phyloP scores from a whole-genome alignment of 2,329 filamentous ascomycete genomes.

The Colletotrichum shisoi region DNA sequence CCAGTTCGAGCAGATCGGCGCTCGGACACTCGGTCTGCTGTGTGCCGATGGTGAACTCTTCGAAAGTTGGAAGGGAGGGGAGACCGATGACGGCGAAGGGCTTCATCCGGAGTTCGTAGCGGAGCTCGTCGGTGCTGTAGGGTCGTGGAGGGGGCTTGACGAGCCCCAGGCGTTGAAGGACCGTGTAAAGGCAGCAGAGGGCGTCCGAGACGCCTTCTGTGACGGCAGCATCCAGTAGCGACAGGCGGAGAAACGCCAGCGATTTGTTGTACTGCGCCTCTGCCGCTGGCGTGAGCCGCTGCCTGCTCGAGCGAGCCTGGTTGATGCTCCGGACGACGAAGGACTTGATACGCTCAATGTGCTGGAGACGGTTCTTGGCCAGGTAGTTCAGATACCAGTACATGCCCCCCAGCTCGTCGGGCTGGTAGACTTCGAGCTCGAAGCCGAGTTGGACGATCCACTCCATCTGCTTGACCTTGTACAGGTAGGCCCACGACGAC shows the following conservation, averaged over 20 bases:
- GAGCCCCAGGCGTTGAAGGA: constrained; percentile 66
- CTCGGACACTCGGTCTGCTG: constrained; percentile 52
- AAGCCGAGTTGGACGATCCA: constrained; percentile 91
- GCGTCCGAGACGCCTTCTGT: constrained; percentile 65
- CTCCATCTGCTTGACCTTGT: constrained; percentile 89
- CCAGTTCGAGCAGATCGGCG: constrained; percentile 54
- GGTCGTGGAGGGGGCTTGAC: constrained; percentile 63
- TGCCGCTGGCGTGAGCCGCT: constrained; percentile 44
- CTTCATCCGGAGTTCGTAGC: constrained; percentile 87
- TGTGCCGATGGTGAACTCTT: constrained; percentile 63
- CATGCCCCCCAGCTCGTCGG: constrained; percentile 85
- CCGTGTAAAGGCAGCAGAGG: constrained; percentile 69
- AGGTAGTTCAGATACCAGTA: constrained; percentile 88
- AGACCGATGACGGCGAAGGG: constrained; percentile 76
- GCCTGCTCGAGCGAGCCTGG: constrained; percentile 42
- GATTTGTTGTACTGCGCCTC: constrained; percentile 59
- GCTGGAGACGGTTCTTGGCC: constrained; percentile 70
- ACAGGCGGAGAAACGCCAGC: constrained; percentile 64
- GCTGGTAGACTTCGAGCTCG: constrained; percentile 87
- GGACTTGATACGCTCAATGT: constrained; percentile 76
- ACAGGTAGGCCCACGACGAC: constrained; percentile 87
- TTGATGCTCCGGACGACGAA: constrained; percentile 61
- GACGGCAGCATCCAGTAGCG: constrained; percentile 71
- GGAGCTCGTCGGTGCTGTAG: constrained; percentile 72
- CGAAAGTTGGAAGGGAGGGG: constrained; percentile 71